Percentiles rank a stretch among this genome's conserved stretches.
phyloP scores from a whole-genome alignment of 495 filamentous ascomycete genomes.

The Podospora fimiseda region DNA sequence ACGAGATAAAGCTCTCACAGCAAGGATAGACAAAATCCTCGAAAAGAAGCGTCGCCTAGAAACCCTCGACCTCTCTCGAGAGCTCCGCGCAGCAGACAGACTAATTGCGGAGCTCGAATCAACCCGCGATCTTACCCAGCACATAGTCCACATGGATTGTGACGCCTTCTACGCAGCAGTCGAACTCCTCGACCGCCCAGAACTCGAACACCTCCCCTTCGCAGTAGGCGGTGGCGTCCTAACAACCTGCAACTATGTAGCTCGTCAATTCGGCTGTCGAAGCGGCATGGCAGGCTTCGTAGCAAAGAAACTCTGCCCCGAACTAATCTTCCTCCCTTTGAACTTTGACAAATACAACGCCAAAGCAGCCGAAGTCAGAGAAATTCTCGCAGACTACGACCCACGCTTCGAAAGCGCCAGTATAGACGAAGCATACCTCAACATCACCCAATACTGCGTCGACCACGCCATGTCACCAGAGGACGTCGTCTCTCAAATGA shows the following conservation, averaged over 20 bases:
- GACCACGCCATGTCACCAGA: conserved; percentile 62
- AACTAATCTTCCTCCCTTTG: conserved; percentile 72
- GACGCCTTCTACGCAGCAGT: conserved; percentile 98
- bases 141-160: conserved; percentile 89
- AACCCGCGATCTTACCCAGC: conserved; percentile 72
- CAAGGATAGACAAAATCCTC: conserved; percentile 78
- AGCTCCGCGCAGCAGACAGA: conserved; percentile 72
- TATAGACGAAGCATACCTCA: conserved; percentile 94
- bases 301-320: conserved; percentile 86
- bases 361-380: conserved; percentile 84
- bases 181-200: conserved; percentile 84
- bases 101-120: conserved; percentile 73
- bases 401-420: conserved; percentile 86
- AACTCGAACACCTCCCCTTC: conserved; percentile 84
- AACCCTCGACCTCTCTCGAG: conserved; percentile 61
- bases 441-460: conserved; percentile 82
- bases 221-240: conserved; percentile 88
- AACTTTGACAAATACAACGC: conserved; percentile 89
- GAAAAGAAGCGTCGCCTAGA: conserved; percentile 72
- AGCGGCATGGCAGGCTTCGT: conserved; percentile 96
- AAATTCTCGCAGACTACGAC: conserved; percentile 79
- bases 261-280: conserved; percentile 81
- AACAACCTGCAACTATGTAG: conserved; percentile 92
- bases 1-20: conserved; percentile 73
- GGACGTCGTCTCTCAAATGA: conserved; percentile 67